Evolutionary conservation across 2,329 filamentous ascomycete species (phyloP), one percentile per base, ranked within the genome.

Genomic region (Diaporthe vexans): DNA sequence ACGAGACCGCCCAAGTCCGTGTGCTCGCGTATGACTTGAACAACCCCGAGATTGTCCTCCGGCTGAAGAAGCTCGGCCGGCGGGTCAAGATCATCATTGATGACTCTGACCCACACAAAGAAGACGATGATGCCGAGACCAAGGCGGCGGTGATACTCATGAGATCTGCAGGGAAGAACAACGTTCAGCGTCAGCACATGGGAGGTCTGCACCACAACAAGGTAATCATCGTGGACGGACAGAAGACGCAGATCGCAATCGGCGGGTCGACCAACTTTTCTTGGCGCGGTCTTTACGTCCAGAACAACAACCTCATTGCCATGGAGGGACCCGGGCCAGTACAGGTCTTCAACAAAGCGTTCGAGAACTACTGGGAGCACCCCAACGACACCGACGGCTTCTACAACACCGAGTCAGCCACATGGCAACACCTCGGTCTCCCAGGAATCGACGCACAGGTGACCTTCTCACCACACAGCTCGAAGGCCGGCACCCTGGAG

Each of bases 41-140:
- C 71, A 76, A 76, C 57, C 77, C 76, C 8, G 77, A 78, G 67
- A 74, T 78, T 61, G 77, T 78, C 8, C 71, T 56, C 33, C 74
- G 76, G 8, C 76, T 78, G 33, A 74, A 78, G 57, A 72, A 73
- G 63, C 73, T 78, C 24, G 67, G 74, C 5, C 73, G 40, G 21
- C 76, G 77, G 6, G 58, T 78, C 15, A 78, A 77, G 76, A 74
- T 78, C 68, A 78, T 78, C 54, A 78, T 78, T 13, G 77, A 78
- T 24, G 77, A 78, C 52, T 78, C 77, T 3, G 73, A 70, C 17
- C 73, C 77, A 17, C 76, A 78, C 46, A 61, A 73, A 4, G 43
- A 24, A 2, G 10, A 73, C 46, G 71, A 43, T 3, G 70, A 76
- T 15, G 74, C 77, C 19, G 77, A 78, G 51, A 73, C 77, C 3